These are phyloP conservation scores for Claviceps maximensis DNA, from an alignment of 2,329 filamentous ascomycete genomes.

Conservation along the genomic window DNA sequence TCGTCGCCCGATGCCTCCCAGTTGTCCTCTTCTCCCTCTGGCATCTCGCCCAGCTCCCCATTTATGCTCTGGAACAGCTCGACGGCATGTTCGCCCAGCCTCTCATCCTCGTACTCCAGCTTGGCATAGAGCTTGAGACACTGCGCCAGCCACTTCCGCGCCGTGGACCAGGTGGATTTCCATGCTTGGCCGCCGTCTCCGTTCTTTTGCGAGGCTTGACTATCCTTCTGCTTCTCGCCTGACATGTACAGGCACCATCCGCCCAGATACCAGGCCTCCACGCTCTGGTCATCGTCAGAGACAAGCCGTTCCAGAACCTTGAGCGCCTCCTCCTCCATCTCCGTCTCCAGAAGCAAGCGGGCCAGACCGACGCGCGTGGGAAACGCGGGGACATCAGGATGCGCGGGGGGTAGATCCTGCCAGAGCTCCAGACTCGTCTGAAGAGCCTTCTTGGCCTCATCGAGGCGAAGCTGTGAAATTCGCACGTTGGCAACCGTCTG, in stretches of 20 bases:
- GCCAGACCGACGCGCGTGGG: constrained; percentile 72
- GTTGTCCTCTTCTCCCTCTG: constrained; percentile 37
- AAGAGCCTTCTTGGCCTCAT: constrained; percentile 71
- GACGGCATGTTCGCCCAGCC: constrained; percentile 59
- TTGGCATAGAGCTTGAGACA: constrained; percentile 65
- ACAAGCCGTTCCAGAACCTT: constrained; percentile 75
- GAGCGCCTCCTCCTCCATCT: constrained; percentile 72
- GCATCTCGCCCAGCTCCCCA: constrained; percentile 48
- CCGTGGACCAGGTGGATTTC: constrained; percentile 54
- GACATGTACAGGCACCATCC: constrained; percentile 83
- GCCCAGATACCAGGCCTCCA: constrained; percentile 94
- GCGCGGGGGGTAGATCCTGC: constrained; percentile 61
- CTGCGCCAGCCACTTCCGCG: constrained; percentile 70
- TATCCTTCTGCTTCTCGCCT: constrained; percentile 48
- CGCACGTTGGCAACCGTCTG: constrained; percentile 90
- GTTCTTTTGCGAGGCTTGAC: constrained; percentile 22
- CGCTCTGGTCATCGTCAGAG: constrained; percentile 80
- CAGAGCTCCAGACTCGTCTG: constrained; percentile 69
- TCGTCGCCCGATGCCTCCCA: constrained; percentile 40
- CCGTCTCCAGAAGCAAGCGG: constrained; percentile 78
- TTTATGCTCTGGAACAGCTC: constrained; percentile 56
- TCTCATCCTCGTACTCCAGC: constrained; percentile 76
- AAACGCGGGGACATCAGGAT: constrained; percentile 70
- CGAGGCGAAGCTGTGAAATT: constrained; percentile 69
- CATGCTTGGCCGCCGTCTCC: constrained; percentile 28